phyloP scores from a whole-genome alignment of 1,284 basidiomycete species.

The Cryptococcus jaspeensis region DNA sequence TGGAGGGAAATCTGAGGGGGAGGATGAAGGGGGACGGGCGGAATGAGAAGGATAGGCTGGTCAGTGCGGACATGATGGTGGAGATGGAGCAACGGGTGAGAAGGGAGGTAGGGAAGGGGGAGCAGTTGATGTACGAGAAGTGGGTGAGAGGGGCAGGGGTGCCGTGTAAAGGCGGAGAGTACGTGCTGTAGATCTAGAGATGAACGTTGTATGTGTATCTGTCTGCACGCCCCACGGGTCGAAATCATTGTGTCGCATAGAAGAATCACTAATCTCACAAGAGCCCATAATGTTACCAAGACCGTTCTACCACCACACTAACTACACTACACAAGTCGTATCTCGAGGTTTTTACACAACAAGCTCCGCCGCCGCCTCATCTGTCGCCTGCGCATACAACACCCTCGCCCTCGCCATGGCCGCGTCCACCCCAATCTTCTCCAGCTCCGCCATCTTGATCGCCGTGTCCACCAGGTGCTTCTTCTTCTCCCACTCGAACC shows the following conservation, averaged over 20 bases:
- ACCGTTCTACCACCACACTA: not conserved
- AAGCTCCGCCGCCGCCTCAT: not conserved
- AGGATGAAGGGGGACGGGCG: not conserved
- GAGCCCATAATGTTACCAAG: not conserved
- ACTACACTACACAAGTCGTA: not conserved
- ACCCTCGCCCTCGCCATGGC: not conserved
- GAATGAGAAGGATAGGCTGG: not conserved
- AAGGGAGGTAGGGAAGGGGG: not conserved
- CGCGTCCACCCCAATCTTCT: not conserved
- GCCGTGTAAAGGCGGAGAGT: not conserved
- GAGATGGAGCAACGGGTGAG: not conserved
- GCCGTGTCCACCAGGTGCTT: slow-evolving; percentile 4
- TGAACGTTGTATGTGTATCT: not conserved
- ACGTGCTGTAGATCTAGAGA: not conserved
- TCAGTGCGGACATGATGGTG: slow-evolving; percentile 1
- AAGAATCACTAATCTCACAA: not conserved
- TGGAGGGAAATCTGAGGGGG: not conserved
- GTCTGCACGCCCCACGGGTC: not conserved
- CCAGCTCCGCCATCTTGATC: not conserved
- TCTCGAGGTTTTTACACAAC: not conserved
- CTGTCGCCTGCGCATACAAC: not conserved
- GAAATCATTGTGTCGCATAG: not conserved
- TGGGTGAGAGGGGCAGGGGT: not conserved
- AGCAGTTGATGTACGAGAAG: not conserved
- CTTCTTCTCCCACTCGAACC: slow-evolving; percentile 2